Conservation (phyloP, 805 yeast genomes). For the Kodamaea kakaduensis region DNA sequence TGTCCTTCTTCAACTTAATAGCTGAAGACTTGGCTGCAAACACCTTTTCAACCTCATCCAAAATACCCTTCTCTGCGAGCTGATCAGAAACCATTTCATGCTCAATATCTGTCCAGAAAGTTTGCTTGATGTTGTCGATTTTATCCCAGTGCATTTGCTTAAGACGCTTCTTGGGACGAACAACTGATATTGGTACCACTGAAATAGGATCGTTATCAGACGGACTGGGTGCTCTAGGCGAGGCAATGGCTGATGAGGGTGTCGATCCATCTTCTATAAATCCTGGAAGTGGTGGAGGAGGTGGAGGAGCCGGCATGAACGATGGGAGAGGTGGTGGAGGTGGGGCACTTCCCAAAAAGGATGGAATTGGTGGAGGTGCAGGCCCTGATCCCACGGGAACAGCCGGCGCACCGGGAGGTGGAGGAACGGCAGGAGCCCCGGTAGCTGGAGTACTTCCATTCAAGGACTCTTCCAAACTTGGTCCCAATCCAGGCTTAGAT, state of each 20-base stretch:
- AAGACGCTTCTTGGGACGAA: slow-evolving; percentile 65
- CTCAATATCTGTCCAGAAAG: slow-evolving; percentile 77
- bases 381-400: slow-evolving; percentile 2
- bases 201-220: slow-evolving; percentile 1
- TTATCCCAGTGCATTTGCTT: slow-evolving; percentile 98
- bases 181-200: slow-evolving; percentile 2
- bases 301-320: slow-evolving; percentile 18
- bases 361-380: slow-evolving; percentile 15
- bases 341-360: slow-evolving; percentile 13
- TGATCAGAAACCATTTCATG: slow-evolving; percentile 58
- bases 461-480: too few species aligned
- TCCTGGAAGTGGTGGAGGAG: slow-evolving; percentile 22
- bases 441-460: too few species aligned
- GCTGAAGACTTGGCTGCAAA: slow-evolving; percentile 75
- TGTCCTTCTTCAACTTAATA: slow-evolving; percentile 33
- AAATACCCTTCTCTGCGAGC: slow-evolving; percentile 70
- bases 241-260: slow-evolving; percentile 21
- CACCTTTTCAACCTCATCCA: slow-evolving; percentile 77
- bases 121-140: slow-evolving; percentile 74
- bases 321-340: slow-evolving; percentile 19
- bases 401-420: slow-evolving; percentile 17
- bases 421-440: slow-evolving; percentile 5
- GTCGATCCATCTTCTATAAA: slow-evolving; percentile 6
- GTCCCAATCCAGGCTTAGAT: too few species aligned
- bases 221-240: too few species aligned